Conservation (phyloP, 352 stramenopile species). For the Phytopythium montanum region DNA sequence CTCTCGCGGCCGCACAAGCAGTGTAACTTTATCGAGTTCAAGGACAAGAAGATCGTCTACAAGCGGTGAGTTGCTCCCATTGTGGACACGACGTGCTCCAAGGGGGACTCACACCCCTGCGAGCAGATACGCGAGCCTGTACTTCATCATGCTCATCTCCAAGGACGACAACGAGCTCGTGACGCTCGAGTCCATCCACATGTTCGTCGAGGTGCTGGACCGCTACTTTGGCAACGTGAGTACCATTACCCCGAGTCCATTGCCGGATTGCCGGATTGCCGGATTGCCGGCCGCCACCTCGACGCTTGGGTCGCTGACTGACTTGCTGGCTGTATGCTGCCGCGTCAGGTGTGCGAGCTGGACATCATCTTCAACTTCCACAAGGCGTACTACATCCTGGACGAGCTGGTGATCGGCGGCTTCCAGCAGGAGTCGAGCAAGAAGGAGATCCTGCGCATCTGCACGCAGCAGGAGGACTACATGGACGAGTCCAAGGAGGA, state of each 20-base stretch:
- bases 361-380: constrained; percentile 99
- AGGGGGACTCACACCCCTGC: too few relatives aligned
- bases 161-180: constrained; percentile 97
- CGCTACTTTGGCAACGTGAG: constrained; percentile 95
- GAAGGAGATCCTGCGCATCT: constrained; percentile 88
- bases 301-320: too few relatives aligned
- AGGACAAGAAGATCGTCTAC: constrained; percentile 98
- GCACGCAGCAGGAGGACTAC: constrained; percentile 88
- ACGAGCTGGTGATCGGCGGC: constrained; percentile 99
- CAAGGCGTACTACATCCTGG: constrained; percentile 99
- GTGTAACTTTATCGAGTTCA: constrained; percentile 97
- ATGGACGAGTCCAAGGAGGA: constrained; percentile 89
- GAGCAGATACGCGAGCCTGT: constrained; percentile 93
- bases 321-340: too few relatives aligned
- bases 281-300: too few relatives aligned
- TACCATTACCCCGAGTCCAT: not conserved
- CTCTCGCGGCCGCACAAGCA: constrained; percentile 82
- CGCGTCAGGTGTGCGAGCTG: constrained; percentile 78
- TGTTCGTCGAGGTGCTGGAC: constrained; percentile 98
- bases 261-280: too few relatives aligned
- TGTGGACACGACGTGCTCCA: too few relatives aligned
- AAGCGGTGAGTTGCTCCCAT: constrained; percentile 89
- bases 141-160: constrained; percentile 96
- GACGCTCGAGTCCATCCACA: constrained; percentile 96
- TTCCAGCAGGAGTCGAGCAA: constrained; percentile 97